Evolutionary conservation across 2,329 filamentous ascomycete species (phyloP), one percentile per base, ranked within the genome.

Genomic region (Mariannaea sp.): DNA sequence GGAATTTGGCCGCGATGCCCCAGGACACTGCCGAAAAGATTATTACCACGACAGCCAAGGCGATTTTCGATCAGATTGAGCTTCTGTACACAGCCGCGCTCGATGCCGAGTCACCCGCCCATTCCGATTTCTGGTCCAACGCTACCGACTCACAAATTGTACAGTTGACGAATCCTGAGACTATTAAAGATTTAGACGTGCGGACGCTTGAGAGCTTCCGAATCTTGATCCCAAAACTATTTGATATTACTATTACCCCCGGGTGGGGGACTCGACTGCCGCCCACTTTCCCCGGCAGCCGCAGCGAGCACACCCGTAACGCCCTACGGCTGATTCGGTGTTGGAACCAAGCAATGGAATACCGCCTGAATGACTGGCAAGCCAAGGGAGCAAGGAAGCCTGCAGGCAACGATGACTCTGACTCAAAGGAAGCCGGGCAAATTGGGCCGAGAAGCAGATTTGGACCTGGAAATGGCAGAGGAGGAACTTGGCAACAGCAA

Each of bases 271-370:
- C 69, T 8, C 75, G 81, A 2, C 73, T 74, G 0, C 47, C 63
- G 2, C 74, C 79, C 1, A 72, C 77, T 1, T 58, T 53, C 12
- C 78, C 78, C 9, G 79, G 81, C 70, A 12, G 72, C 73, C 30
- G 73, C 77, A n/a, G n/a, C 2, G 80, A 82, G 57, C 77, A 84
- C 57, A 70, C 81, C 60, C 79, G 79, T 53, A 83, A 83, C 55
- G 80, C 80, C 2, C 75, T 77, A 2, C 73, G 75, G 42, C 64
- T 85, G 33, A 80, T 80, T 1, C 64, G 64, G 7, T 68, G 71
- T 10, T 85, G 82, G 82, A 82, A 85, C 57, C 59, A 68, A 4
- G 59, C 68, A 30, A 55, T 83, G 3, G 67, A 71, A n/a, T 67
- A 66, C 6, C 67, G 68, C 13, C 67, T 81, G 44, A 65, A 70